Base-by-base conservation (phyloP, 805 yeast species). In the Kuraishia ogatae region DNA sequence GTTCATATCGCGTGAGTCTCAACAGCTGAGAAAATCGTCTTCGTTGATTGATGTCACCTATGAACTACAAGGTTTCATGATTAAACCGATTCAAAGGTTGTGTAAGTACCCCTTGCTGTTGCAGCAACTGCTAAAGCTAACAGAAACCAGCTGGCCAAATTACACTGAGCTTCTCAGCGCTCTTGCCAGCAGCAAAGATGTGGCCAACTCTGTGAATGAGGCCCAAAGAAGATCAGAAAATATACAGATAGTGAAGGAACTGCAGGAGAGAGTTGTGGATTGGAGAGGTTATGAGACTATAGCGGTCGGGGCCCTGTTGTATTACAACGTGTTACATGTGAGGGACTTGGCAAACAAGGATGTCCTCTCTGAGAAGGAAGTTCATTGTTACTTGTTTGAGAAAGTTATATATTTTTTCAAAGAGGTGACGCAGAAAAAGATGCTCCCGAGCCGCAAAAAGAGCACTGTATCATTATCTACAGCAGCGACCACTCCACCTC, bases 11-110 rank as follows among this genome's bases (percentile, higher is more conserved):
- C 79, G 78, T 60, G 90, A 88, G 60, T 78, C 82, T 4, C 65
- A 76, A 4, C 81, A 81, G 61, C 76, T 90, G 54, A 71, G 66
- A 51, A 77, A 78, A 57, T 76, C 83, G 21, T 76, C 86, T 2
- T 66, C 73, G 21, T 71, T 91, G 47, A 82, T 92, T 57, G 93
- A 85, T 60, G 93, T 94, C 26, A 87, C 89, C 49, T 84, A 91
- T 65, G 99, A 93, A 68, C 76, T 94, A 54, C 98, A 89, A 66
- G 84, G 93, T 53, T 89, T 89, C 69, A 76, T 94, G 48, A 82
- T 94, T 62, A 94, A 93, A 68, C 99, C 99, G 0, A 89, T 94
- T 46, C 99, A 94, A 73, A 80, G 99, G 59, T 78, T 94, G n/a
- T 89, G 97, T 76, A 89, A 92, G 67, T 94, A 94, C 69, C 99